Base-by-base conservation (phyloP, 73 alveolate species). In the Paraurostyla sp. region DNA sequence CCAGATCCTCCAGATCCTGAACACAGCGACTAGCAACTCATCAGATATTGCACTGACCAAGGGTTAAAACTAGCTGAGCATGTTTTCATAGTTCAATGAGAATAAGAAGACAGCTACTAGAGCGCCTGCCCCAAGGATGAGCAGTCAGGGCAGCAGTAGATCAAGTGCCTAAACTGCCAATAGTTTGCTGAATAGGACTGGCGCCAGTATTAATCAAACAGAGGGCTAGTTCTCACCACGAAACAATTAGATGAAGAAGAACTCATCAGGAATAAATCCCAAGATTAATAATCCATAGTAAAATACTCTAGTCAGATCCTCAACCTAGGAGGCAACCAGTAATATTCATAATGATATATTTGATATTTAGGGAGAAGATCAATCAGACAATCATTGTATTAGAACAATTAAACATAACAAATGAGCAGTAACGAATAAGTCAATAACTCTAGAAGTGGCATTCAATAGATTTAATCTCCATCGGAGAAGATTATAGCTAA, bases 61-160 rank as follows among this genome's bases (percentile, higher is more conserved):
- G 6, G 42, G 58, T 65, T 2, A 4, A 1, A 65, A 0, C 6
- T 38, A 20, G 35, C 60, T 56, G 41, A 65, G 82, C 36, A 65
- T 65, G 82, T 65, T 65, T 65, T 40, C 9, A 38, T 15, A 65
- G 13, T 65, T 65, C 58, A 65, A 65, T 65, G 82, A 65, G 9
- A 65, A 65, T n/a, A n/a, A n/a, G n/a, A n/a, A n/a, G n/a, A n/a
- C n/a, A n/a, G n/a, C n/a, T n/a, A n/a, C n/a, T n/a, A n/a, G n/a
- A n/a, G n/a, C n/a, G n/a, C n/a, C n/a, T n/a, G 60, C 58, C 23
- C 82, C 82, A 15, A 32, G 82, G 25, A 65, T 65, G 58, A 65
- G 58, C 58, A 65, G 82, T 40, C 20, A 35, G 13, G 82, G 82
- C 7, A 65, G 82, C 42, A 65, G 82, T 38, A 65, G 82, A 65